Percentiles rank a stretch among this genome's conserved stretches.
phyloP scores from a whole-genome alignment of 257 asterid species.

The Prunella vulgaris region DNA sequence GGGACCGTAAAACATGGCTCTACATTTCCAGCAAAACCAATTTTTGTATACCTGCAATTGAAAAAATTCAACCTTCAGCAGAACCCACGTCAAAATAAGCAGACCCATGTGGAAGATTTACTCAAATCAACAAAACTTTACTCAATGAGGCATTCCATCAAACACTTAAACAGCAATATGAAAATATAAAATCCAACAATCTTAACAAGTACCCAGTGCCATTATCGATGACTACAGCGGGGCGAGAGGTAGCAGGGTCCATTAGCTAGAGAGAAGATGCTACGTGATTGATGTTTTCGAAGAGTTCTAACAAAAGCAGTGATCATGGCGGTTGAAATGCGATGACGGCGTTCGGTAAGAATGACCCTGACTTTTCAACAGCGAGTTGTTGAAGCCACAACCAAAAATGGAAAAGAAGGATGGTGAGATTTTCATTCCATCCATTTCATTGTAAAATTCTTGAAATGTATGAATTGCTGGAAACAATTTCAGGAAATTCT shows the following conservation, averaged over 20 bases:
- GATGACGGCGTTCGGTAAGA: conserved; percentile 41
- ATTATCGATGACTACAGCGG: conserved; percentile 93
- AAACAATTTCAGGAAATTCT: conserved; percentile 11
- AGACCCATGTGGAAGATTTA: not conserved
- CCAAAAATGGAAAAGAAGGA: not conserved
- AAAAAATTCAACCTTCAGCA: too few relatives aligned
- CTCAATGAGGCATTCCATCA: conserved; percentile 28
- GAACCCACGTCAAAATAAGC: not conserved
- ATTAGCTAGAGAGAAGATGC: conserved; percentile 29
- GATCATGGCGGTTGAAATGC: conserved; percentile 53
- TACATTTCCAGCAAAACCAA: conserved; percentile 99
- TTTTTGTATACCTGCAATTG: conserved; percentile 67
- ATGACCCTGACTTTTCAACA: conserved; percentile 30
- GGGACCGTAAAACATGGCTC: conserved; percentile 88
- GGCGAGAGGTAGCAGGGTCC: conserved; percentile 82
- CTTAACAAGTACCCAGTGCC: conserved; percentile 70
- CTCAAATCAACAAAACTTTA: not conserved
- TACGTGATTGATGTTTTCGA: conserved; percentile 39
- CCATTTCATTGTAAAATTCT: conserved; percentile 28
- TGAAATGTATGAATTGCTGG: too few relatives aligned
- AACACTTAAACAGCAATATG: conserved; percentile 22
- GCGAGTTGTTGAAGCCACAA: conserved; percentile 19
- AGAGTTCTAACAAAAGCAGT: conserved; percentile 37
- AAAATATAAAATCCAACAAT: not conserved
- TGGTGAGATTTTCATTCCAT: conserved; percentile 25